These are phyloP conservation scores for Globisporangium viniferum DNA, from an alignment of 352 stramenopile species.

Conservation along the genomic window DNA sequence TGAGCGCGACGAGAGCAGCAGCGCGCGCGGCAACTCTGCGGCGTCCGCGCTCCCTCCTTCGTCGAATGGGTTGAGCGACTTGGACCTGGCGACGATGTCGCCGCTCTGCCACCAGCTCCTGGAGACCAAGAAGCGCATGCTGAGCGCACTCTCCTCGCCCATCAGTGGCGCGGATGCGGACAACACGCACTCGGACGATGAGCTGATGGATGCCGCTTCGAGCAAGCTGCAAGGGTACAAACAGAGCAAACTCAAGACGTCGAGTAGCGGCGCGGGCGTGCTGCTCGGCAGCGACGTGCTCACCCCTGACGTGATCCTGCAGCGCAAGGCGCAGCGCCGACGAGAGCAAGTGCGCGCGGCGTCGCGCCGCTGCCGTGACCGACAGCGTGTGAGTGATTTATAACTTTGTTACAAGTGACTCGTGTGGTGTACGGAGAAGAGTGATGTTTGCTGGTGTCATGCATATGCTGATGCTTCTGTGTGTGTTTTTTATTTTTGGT, in stretches of 20 bases:
- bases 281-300: constrained; percentile 13
- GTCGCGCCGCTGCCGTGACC: constrained; percentile 53
- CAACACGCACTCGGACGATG: constrained; percentile 45
- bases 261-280: constrained; percentile 10
- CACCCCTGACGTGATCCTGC: constrained; percentile 46
- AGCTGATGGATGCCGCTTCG: constrained; percentile 18
- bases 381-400: constrained; percentile 34
- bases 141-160: constrained; percentile 23
- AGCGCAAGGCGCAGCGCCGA: constrained; percentile 58
- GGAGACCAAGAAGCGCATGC: constrained; percentile 49
- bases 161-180: constrained; percentile 16
- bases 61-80: background rate
- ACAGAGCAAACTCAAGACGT: constrained; percentile 15
- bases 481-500: background rate
- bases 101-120: constrained; percentile 33
- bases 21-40: background rate
- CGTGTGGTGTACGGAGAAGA: background rate
- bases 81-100: constrained; percentile 25
- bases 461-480: background rate
- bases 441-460: background rate
- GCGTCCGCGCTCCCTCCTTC: background rate
- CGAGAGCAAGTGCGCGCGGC: constrained; percentile 62
- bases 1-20: constrained; percentile 4
- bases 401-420: background rate
- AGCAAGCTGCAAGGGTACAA: constrained; percentile 17